A percentile compares a stretch with the other conserved stretches of the same genome.
Conservation (phyloP, 2,329 filamentous ascomycete genomes). For the Lachnellula cervina region DNA sequence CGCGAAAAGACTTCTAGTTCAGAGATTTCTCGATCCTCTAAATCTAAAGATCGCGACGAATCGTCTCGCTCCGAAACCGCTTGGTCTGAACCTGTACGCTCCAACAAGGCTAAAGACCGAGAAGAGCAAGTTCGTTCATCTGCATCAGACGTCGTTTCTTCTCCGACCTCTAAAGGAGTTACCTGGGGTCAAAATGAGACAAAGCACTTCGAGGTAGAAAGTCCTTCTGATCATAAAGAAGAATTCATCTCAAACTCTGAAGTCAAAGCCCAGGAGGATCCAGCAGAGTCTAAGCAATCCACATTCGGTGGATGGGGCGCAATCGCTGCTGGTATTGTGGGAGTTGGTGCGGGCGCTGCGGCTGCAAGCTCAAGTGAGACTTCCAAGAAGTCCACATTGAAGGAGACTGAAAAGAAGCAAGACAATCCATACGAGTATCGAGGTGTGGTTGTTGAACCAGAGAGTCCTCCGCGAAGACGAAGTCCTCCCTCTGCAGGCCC, state of each 20-base stretch:
- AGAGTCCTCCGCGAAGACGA: conserved; percentile 26
- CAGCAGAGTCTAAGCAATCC: conserved; percentile 29
- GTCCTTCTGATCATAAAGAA: conserved; percentile 41
- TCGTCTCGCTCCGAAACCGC: conserved; percentile 2
- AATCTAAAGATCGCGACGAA: conserved; percentile 17
- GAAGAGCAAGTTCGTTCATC: conserved; percentile 6
- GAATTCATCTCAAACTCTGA: conserved; percentile 25
- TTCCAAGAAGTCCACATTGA: conserved; percentile 11
- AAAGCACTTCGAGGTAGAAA: conserved; percentile 59
- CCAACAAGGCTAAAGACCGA: conserved; percentile 25
- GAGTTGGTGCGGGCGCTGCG: conserved; percentile 34
- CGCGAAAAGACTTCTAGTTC: not conserved
- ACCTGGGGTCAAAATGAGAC: conserved; percentile 62
- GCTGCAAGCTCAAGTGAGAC: conserved; percentile 22
- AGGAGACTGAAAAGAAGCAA: conserved; percentile 5
- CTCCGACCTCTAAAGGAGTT: conserved; percentile 51
- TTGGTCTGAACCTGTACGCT: conserved; percentile 5
- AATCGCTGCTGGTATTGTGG: conserved; percentile 46
- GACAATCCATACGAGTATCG: conserved; percentile 19
- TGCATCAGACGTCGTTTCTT: conserved; percentile 35
- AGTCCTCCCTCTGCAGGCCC: conserved; percentile 51
- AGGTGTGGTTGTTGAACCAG: conserved; percentile 23
- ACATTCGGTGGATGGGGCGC: conserved; percentile 43
- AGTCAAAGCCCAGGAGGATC: conserved; percentile 25
- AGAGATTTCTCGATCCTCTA: conserved; percentile 14